Evolutionary conservation across 192 early-diverging fungal genomes (phyloP).

Genomic region (Mortierella claussenii): DNA sequence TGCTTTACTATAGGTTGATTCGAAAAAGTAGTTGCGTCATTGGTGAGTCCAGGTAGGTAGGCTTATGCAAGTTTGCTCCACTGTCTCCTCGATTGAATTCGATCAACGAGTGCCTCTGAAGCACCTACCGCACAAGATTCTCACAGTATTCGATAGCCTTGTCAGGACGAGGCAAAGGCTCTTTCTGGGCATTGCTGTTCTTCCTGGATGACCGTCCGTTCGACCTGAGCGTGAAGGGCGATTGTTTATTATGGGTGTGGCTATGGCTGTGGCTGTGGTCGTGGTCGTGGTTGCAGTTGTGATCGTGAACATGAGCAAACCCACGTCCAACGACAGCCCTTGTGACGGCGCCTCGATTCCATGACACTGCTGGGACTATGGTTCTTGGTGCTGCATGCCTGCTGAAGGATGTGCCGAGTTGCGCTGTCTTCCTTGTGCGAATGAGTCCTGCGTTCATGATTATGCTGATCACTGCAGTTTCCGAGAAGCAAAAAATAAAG

Average conservation of each 20-base stretch:
- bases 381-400: background rate
- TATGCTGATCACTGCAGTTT: too few species aligned
- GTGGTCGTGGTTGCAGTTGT: conserved; percentile 36
- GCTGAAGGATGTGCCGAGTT: background rate
- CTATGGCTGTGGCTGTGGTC: conserved; percentile 23
- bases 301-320: conserved; percentile 34
- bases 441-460: conserved; percentile 13
- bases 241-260: conserved; percentile 30
- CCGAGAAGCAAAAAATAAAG: too few species aligned
- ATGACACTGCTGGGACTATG: background rate
- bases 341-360: background rate
- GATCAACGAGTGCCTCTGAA: background rate
- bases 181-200: conserved; percentile 1
- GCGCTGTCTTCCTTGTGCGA: background rate
- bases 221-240: conserved; percentile 31
- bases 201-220: conserved; percentile 2
- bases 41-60: too few species aligned
- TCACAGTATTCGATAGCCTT: conserved; percentile 42
- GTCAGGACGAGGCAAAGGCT: conserved; percentile 17
- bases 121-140: conserved; percentile 37
- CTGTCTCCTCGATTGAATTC: too few species aligned
- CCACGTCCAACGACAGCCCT: background rate
- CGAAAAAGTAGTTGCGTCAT: too few species aligned
- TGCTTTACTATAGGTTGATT: conserved; percentile 9
- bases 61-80: too few species aligned